Base-by-base conservation (phyloP, 352 stramenopile genomes). In the Pythium volutum region DNA sequence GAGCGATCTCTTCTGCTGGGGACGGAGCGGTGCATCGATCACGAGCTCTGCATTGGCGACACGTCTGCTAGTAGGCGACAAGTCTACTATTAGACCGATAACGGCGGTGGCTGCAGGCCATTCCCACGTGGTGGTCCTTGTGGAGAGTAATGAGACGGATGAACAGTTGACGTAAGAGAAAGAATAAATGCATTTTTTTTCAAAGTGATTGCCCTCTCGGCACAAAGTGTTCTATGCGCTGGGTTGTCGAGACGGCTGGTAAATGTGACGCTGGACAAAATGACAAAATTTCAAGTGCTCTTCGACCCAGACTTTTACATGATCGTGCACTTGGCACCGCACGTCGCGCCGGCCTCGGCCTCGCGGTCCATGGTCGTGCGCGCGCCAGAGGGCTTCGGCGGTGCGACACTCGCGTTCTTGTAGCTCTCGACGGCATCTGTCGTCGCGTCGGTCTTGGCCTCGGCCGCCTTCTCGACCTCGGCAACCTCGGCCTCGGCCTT, bases 401-500 rank as follows among this genome's bases (percentile, higher is more conserved):
- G 64, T 31, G 70, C 73, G 26, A 91, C 74, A 41, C 81, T 91
- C 51, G 81, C 76, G 58, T 84, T 88, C 58, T 84, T 75, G 77
- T 91, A 91, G 51, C 79, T 75, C 59, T 87, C 77, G 14, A 88
- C 67, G 23, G 39, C 55, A 33, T 60, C 52, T 23, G 23, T 29
- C 8, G 47, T 22, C 1, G 39, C 54, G 18, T 60, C 52, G 18
- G 18, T 14, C 20, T 42, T 38, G 15, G 29, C n/a, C 18, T 56
- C 54, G 14, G 48, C 52, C 18, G 52, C 25, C 53, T 62, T 62
- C 51, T 55, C 53, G 18, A 39, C 36, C 20, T 62, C 62, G 15
- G 47, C n/a, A 12, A 41, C 26, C 51, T 65, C 49, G 14, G 29
- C 45, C n/a, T 59, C 62, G 29, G 25, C 62, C 62, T 81, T 73